These are phyloP conservation scores for Fusarium ramigenum DNA, from an alignment of 2,329 filamentous ascomycete species.

Conservation along the genomic window DNA sequence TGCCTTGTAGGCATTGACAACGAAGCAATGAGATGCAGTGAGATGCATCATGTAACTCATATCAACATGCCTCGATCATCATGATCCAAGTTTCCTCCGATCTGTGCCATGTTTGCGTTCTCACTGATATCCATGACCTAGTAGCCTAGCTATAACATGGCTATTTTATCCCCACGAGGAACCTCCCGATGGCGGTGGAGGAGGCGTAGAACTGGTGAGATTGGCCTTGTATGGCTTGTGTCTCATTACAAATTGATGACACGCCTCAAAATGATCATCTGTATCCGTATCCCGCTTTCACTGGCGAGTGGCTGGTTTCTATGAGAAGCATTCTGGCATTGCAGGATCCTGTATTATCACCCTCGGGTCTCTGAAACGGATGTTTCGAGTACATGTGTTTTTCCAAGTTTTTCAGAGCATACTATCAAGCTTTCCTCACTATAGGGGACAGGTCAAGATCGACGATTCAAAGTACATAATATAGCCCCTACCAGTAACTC, in stretches of 20 bases:
- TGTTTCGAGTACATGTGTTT: background rate
- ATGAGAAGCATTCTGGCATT: background rate
- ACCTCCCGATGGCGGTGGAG: slow-evolving; percentile 16
- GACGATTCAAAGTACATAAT: slow-evolving; percentile 17
- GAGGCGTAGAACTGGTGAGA: slow-evolving; percentile 12
- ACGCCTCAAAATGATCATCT: background rate
- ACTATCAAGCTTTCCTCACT: slow-evolving; percentile 2
- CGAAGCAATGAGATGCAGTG: slow-evolving; percentile 28
- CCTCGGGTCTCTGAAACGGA: background rate
- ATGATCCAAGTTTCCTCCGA: background rate
- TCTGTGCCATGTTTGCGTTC: slow-evolving; percentile 12
- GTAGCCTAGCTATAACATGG: background rate
- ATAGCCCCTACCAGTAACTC: slow-evolving; percentile 10
- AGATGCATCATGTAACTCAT: slow-evolving; percentile 17
- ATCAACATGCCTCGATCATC: slow-evolving; percentile 6
- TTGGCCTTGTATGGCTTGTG: background rate
- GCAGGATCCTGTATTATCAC: background rate
- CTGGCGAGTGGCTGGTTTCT: background rate
- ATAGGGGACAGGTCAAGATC: slow-evolving; percentile 6
- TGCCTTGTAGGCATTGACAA: slow-evolving; percentile 4
- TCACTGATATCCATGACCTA: slow-evolving; percentile 9
- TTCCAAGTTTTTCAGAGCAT: background rate
- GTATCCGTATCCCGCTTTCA: background rate
- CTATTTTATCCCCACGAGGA: slow-evolving; percentile 10
- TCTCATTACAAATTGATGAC: background rate